Conservation (phyloP, 2,329 filamentous ascomycete species). For the Aspergillus hiratsukae region DNA sequence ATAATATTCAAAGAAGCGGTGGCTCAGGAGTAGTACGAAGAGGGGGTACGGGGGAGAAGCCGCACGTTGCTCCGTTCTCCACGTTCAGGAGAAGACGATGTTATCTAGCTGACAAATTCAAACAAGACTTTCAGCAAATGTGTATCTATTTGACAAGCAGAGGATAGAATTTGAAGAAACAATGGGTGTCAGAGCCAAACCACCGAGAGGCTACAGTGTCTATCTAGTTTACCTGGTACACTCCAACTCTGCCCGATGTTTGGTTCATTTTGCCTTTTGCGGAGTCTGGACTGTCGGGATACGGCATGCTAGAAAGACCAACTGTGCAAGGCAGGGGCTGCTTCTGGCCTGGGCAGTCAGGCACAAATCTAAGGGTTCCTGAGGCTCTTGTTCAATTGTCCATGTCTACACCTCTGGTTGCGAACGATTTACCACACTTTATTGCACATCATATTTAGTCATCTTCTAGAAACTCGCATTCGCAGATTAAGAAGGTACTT, state of each 20-base stretch:
- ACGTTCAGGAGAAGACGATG: background rate
- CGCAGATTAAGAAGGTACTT: background rate
- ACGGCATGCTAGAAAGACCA: background rate
- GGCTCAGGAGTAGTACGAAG: constrained; percentile 19
- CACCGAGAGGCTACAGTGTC: background rate
- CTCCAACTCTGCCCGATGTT: background rate
- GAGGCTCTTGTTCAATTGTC: background rate
- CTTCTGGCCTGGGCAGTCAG: constrained; percentile 2
- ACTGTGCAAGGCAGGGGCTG: constrained; percentile 1
- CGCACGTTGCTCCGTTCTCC: background rate
- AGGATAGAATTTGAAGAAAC: background rate
- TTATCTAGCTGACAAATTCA: background rate
- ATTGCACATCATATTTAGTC: background rate
- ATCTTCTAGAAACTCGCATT: background rate
- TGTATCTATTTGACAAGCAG: background rate
- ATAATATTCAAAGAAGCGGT: constrained; percentile 23
- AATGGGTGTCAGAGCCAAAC: background rate
- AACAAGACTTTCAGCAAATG: background rate
- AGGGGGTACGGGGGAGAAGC: constrained; percentile 8
- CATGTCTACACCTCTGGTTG: background rate
- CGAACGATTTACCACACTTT: too few relatives aligned
- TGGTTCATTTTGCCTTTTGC: background rate
- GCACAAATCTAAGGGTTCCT: background rate
- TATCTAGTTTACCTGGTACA: background rate
- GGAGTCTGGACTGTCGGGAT: background rate